phyloP scores from a whole-genome alignment of 768 basidiomycete species.

The Termitomyces sp. region DNA sequence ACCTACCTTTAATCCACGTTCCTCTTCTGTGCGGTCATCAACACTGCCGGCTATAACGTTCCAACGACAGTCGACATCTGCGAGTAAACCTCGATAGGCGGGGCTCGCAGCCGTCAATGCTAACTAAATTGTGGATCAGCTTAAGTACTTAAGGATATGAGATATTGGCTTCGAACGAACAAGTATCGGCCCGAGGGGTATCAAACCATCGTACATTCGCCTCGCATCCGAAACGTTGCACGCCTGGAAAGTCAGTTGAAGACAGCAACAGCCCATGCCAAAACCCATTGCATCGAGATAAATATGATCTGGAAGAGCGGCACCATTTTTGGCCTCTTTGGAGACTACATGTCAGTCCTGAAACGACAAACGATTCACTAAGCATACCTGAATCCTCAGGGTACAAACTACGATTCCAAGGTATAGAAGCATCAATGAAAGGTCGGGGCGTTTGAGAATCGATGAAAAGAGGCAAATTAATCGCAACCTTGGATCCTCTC shows the following conservation, averaged over 20 bases:
- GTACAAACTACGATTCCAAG: constrained; percentile 81
- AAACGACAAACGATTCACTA: constrained; percentile 9
- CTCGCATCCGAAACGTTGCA: constrained; percentile 92
- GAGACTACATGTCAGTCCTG: constrained; percentile 10
- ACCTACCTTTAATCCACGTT: constrained; percentile 80
- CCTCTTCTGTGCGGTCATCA: constrained; percentile 94
- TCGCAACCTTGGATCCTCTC: constrained; percentile 90
- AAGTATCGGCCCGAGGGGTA: constrained; percentile 94
- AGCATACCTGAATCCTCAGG: constrained; percentile 78
- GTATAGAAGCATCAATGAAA: constrained; percentile 91
- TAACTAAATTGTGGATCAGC: constrained; percentile 48
- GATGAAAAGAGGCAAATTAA: constrained; percentile 91
- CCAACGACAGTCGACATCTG: constrained; percentile 98
- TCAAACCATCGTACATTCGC: constrained; percentile 92
- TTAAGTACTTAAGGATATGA: constrained; percentile 1
- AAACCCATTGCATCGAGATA: constrained; percentile 99
- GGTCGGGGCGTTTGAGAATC: constrained; percentile 86
- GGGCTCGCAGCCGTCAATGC: constrained; percentile 95
- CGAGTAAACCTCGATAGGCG: constrained; percentile 89
- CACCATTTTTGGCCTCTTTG: constrained; percentile 85
- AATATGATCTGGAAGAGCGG: constrained; percentile 86
- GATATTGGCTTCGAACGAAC: constrained; percentile 40
- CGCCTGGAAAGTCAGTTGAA: constrained; percentile 97
- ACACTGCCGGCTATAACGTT: constrained; percentile 99
- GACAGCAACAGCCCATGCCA: constrained; percentile 98